Evolutionary conservation across 129 eudicot genomes (phyloP).

Genomic region (Flaveria bidentis): DNA sequence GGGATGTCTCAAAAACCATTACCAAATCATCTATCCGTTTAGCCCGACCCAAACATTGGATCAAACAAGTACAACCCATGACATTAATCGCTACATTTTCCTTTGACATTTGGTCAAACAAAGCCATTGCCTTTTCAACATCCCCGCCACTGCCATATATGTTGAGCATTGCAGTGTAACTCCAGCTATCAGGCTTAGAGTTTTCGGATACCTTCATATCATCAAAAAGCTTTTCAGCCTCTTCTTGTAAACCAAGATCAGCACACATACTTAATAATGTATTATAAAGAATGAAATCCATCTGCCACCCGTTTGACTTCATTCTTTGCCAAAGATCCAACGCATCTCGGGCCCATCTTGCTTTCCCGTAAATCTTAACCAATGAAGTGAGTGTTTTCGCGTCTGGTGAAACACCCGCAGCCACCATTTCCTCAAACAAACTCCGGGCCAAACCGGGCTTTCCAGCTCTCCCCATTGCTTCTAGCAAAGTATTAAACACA

Average conservation of each 20-base stretch:
- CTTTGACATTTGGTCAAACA: constrained; percentile 57
- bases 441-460: constrained; percentile 68
- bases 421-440: constrained; percentile 70
- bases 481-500: constrained; percentile 61
- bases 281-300: constrained; percentile 64
- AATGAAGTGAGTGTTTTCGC: constrained; percentile 65
- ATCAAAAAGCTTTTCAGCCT: constrained; percentile 61
- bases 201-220: constrained; percentile 55
- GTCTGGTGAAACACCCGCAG: constrained; percentile 51
- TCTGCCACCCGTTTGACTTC: constrained; percentile 64
- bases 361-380: constrained; percentile 67
- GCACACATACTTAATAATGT: constrained; percentile 78
- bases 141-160: constrained; percentile 62
- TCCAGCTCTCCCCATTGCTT: constrained; percentile 68
- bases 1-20: constrained; percentile 46
- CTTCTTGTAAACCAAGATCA: constrained; percentile 66
- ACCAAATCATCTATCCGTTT: constrained; percentile 59
- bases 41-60: constrained; percentile 66
- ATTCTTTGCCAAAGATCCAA: constrained; percentile 67
- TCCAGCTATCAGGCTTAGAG: constrained; percentile 66
- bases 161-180: constrained; percentile 74
- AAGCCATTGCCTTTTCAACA: constrained; percentile 59
- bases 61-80: constrained; percentile 74
- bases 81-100: constrained; percentile 55
- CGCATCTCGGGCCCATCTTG: constrained; percentile 68